phyloP scores from a whole-genome alignment of 2,329 filamentous ascomycete species.

The Claviceps paspali region DNA sequence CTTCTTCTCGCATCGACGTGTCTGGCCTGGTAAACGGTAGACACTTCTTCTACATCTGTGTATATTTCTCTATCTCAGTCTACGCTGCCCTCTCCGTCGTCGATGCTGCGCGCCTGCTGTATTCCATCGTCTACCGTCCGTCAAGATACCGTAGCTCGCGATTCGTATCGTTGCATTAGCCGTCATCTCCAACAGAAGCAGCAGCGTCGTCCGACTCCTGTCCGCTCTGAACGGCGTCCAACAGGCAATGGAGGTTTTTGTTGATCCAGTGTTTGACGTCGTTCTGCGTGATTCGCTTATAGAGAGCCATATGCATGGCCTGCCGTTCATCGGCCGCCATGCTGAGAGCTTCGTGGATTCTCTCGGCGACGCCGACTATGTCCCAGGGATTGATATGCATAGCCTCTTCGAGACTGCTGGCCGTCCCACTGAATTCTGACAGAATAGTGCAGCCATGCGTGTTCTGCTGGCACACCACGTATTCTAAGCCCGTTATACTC shows the following conservation, averaged over 20 bases:
- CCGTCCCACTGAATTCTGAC: constrained; percentile 94
- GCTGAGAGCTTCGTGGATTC: constrained; percentile 65
- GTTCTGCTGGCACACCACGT: constrained; percentile 79
- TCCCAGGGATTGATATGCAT: constrained; percentile 97
- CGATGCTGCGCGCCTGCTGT: too few relatives aligned
- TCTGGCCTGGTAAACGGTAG: too few relatives aligned
- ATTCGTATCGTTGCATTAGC: background rate
- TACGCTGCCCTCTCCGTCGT: too few relatives aligned
- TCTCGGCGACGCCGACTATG: constrained; percentile 61
- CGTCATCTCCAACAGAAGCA: background rate
- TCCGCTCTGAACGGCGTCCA: constrained; percentile 1
- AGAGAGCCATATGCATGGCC: constrained; percentile 4
- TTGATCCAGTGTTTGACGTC: constrained; percentile 4
- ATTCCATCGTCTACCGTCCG: background rate
- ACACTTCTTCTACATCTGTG: too few relatives aligned
- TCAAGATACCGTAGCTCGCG: background rate
- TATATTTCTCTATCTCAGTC: too few relatives aligned
- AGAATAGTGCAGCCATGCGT: constrained; percentile 77
- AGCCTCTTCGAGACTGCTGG: constrained; percentile 65
- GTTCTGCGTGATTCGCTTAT: constrained; percentile 2
- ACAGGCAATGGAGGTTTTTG: background rate
- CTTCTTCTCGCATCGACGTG: too few relatives aligned
- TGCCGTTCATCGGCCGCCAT: constrained; percentile 51
- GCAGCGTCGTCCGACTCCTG: background rate
- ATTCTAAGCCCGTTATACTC: constrained; percentile 95